Base-by-base conservation (phyloP, 2,329 filamentous ascomycete species). In the Fusarium staphyleae region DNA sequence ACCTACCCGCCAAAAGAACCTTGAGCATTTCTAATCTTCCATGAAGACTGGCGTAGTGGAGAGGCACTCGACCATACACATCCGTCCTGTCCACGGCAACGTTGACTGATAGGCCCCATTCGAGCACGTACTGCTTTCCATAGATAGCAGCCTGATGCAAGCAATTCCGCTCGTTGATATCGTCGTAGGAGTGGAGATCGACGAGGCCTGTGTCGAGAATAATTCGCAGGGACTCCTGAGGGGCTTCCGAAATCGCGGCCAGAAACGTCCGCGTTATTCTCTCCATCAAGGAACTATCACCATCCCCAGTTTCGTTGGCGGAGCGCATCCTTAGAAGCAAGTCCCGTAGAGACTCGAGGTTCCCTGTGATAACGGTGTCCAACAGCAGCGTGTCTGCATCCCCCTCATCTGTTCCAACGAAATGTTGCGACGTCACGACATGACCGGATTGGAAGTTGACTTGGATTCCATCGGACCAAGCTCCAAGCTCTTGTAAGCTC, bases 21-120 rank as follows among this genome's bases (percentile, higher is more conserved):
- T 90, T 83, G 22, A 96, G 84, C 86, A 96, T 92, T 48, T 90
- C 89, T 15, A 96, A 81, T 37, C 90, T 85, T 5, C 95, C 95
- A 75, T 97, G 91, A 83, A 98, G 93, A 72, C 91, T 96, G 12
- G 95, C 93, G 75, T 99, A 99, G 70, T 99, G 95, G 29, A 99
- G 77, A 19, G 95, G 93, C 55, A 96, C 90, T 41, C 95, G 84
- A 8, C 95, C 95, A 71, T 99, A 99, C 6, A 97, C 93, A 75
- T 99, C 95, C 3, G 89, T 89, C 44, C 90, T 83, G 50, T 86
- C 86, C 18, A 92, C 87, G 57, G 93, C 87, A 28, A 97, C 91
- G 4, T 84, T 86, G 37, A 83, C 86, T 2, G 83, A 78, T n/a
- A 99, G 78, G 4, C 89, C 93, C 60, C 89, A 86, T 43, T 84